Conservation (phyloP, 306 rosid species). For the Myrica gale region DNA sequence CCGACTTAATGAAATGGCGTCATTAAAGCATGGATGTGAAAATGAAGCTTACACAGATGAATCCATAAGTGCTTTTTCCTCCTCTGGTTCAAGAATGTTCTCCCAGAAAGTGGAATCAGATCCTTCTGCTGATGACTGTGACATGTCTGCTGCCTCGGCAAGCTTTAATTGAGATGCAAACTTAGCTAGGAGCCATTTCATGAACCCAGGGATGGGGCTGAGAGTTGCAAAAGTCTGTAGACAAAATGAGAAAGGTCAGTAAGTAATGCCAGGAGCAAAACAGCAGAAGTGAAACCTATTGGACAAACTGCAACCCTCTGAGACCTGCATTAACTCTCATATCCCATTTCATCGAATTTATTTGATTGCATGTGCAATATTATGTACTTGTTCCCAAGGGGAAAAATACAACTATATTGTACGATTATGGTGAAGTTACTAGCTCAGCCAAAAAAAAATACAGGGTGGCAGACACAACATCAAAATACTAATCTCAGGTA, state of each 20-base stretch:
- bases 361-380: background rate
- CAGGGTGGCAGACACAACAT: background rate
- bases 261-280: constrained; percentile 17
- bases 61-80: constrained; percentile 65
- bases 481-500: background rate
- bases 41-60: constrained; percentile 51
- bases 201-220: constrained; percentile 95
- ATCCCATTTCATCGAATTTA: background rate
- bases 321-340: background rate
- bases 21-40: background rate
- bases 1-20: background rate
- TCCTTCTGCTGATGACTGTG: constrained; percentile 37
- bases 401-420: background rate
- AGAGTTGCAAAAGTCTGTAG: constrained; percentile 81
- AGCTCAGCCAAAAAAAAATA: background rate
- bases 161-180: constrained; percentile 64
- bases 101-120: constrained; percentile 72
- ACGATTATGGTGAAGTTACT: background rate
- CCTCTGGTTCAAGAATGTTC: constrained; percentile 70
- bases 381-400: background rate
- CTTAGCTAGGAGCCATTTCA: constrained; percentile 88
- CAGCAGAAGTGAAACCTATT: constrained; percentile 23
- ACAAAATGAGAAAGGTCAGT: constrained; percentile 21
- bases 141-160: constrained; percentile 49
- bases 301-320: constrained; percentile 11